Evolutionary conservation across 495 filamentous ascomycete genomes (phyloP), one percentile per base, ranked within the genome.

Genomic region (Endocarpon pusillum): DNA sequence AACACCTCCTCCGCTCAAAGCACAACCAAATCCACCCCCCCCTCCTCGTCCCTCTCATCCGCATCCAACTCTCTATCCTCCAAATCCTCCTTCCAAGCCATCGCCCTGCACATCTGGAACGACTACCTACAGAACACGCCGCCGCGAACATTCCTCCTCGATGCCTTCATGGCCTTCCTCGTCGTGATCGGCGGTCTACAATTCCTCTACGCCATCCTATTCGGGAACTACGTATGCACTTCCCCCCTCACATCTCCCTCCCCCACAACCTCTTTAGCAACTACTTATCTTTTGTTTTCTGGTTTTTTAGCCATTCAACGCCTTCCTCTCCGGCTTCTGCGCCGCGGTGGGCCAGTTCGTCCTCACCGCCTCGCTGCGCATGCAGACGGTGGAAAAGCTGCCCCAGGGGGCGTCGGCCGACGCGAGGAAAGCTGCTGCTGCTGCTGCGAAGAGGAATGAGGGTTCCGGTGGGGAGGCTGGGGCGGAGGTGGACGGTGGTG

Each of bases 251-350:
- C n/a, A n/a, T n/a, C n/a, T n/a, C n/a, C n/a, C n/a, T n/a, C n/a
- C n/a, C n/a, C n/a, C n/a, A n/a, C n/a, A n/a, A n/a, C n/a, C n/a
- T n/a, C n/a, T n/a, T n/a, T n/a, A n/a, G n/a, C n/a, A n/a, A n/a
- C n/a, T n/a, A n/a, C n/a, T n/a, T n/a, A n/a, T n/a, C n/a, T n/a
- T n/a, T n/a, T n/a, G n/a, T n/a, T n/a, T n/a, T n/a, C n/a, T n/a
- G n/a, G n/a, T n/a, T n/a, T n/a, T n/a, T n/a, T n/a, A 96, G 85
- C 89, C 89, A 5, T 97, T 97, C 70, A 97, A 97, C 55, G 89
- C 89, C 44, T 97, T 97, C 63, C 67, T 97, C 26, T 77, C 84
- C 20, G 91, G 91, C 28, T 97, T 97, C 64, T 74, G 69, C 27
- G 87, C 87, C 8, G 89, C 91, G 2, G 87, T 97, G 31, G 89